These are phyloP conservation scores for Paramicrosporidium saccamoebae DNA, from an alignment of 371 early-diverging fungal genomes.

Conservation along the genomic window DNA sequence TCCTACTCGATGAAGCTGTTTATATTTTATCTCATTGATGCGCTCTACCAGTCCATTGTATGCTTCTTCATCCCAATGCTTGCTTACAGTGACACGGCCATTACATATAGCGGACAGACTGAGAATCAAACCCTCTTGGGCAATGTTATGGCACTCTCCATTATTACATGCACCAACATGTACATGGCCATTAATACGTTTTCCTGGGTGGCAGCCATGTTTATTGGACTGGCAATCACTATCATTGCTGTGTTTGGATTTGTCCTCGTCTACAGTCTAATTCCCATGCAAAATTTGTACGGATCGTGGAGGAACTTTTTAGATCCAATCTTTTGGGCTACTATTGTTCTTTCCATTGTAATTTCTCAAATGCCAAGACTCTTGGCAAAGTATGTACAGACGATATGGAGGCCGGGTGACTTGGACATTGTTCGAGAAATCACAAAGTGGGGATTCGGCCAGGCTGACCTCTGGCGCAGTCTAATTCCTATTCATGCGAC, in stretches of 20 bases:
- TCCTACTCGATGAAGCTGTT: constrained; percentile 45
- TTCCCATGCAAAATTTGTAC: constrained; percentile 6
- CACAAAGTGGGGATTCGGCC: too few species aligned
- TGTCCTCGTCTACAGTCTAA: constrained; percentile 10
- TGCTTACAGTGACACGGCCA: constrained; percentile 10
- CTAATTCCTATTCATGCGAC: too few species aligned
- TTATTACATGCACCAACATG: constrained; percentile 37
- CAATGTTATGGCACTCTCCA: constrained; percentile 28
- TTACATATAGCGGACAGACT: constrained; percentile 11
- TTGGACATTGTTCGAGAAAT: constrained; percentile 17
- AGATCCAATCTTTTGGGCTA: constrained; percentile 12
- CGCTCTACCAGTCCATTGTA: constrained; percentile 51
- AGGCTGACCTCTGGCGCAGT: too few species aligned
- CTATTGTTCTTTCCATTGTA: constrained; percentile 7
- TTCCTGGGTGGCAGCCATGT: constrained; percentile 30
- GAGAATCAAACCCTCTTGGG: constrained; percentile 27
- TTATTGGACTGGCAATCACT: constrained; percentile 9
- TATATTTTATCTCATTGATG: constrained; percentile 43
- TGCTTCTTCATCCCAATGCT: constrained; percentile 30
- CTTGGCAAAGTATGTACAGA: constrained; percentile 12
- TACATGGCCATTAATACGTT: constrained; percentile 32
- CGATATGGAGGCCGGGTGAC: constrained; percentile 15
- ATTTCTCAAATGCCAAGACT: constrained; percentile 16
- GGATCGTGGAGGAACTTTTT: constrained; percentile 7
- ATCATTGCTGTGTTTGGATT: constrained; percentile 14